A percentile compares a stretch with the other conserved stretches of the same genome.
Conservation (phyloP, 495 filamentous ascomycete species). For the Sordaria brevicollis region DNA sequence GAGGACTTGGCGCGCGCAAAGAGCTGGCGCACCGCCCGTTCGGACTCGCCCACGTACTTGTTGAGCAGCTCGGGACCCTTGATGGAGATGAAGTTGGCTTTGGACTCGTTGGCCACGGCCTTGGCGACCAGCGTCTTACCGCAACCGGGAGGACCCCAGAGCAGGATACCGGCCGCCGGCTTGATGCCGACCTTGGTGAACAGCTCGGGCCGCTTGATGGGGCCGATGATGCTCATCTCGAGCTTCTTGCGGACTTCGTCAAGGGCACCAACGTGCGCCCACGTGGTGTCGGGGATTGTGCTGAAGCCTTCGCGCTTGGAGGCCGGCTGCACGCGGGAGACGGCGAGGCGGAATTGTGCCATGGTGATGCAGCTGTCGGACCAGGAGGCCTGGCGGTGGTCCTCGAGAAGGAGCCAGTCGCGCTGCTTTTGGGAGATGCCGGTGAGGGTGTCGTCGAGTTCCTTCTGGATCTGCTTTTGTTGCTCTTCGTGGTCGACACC, state of each 20-base stretch:
- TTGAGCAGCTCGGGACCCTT: slow-evolving; percentile 91
- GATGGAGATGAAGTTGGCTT: slow-evolving; percentile 96
- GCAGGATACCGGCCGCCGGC: slow-evolving; percentile 79
- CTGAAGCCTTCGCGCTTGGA: slow-evolving; percentile 94
- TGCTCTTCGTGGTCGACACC: neutral
- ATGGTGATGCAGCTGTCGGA: slow-evolving; percentile 21
- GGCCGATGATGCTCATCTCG: slow-evolving; percentile 79
- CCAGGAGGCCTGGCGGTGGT: slow-evolving; percentile 17
- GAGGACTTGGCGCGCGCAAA: slow-evolving; percentile 81
- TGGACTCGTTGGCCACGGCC: slow-evolving; percentile 88
- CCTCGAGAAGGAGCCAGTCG: slow-evolving; percentile 26
- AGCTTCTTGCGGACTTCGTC: slow-evolving; percentile 70
- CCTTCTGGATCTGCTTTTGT: neutral
- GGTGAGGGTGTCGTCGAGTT: neutral
- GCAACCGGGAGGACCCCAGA: slow-evolving; percentile 96
- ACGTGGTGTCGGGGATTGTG: slow-evolving; percentile 93
- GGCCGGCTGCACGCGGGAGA: slow-evolving; percentile 82
- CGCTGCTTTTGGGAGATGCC: slow-evolving; percentile 29
- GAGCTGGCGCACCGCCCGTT: slow-evolving; percentile 84
- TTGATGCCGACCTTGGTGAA: slow-evolving; percentile 77
- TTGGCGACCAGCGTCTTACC: slow-evolving; percentile 96
- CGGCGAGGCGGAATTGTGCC: slow-evolving; percentile 62
- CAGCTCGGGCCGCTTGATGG: slow-evolving; percentile 74
- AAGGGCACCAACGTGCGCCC: slow-evolving; percentile 86
- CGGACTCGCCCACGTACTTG: slow-evolving; percentile 93